A percentile compares a stretch with the other conserved stretches of the same genome.
These are phyloP conservation scores for Metarhizium anisopliae DNA, from an alignment of 2,329 filamentous ascomycete species.

Conservation along the genomic window DNA sequence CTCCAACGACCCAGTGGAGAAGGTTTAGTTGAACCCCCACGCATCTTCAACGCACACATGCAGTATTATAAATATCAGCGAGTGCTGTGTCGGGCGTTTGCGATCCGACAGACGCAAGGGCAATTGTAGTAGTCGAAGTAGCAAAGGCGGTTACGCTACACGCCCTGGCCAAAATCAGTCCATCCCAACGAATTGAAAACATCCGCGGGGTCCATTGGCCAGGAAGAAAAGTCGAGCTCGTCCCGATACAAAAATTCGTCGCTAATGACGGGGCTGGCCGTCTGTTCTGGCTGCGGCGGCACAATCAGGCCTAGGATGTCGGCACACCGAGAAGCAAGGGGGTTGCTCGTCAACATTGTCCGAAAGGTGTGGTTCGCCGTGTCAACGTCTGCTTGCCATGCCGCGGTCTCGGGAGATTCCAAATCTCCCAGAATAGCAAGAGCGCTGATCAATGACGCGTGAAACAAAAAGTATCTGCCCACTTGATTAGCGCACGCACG, in stretches of 20 bases:
- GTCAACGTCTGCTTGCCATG: conserved; percentile 20
- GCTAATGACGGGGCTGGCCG: neutral
- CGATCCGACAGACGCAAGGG: too few species aligned
- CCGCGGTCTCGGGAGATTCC: conserved; percentile 14
- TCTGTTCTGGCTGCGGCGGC: conserved; percentile 2
- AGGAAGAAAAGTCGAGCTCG: conserved; percentile 12
- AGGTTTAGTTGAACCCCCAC: neutral
- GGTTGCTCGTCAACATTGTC: conserved; percentile 14
- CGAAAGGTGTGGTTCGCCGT: conserved; percentile 16
- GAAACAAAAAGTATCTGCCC: conserved; percentile 18
- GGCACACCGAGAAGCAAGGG: conserved; percentile 18
- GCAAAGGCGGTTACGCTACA: neutral
- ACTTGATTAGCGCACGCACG: conserved; percentile 4
- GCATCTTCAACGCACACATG: neutral
- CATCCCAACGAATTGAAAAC: conserved; percentile 6
- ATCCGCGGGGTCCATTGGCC: conserved; percentile 11
- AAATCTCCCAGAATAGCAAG: conserved; percentile 19
- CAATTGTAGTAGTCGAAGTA: too few species aligned
- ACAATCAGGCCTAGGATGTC: conserved; percentile 18
- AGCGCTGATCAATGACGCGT: conserved; percentile 20
- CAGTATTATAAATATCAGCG: neutral
- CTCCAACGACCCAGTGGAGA: neutral
- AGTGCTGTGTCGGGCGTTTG: neutral
- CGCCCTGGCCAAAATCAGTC: conserved; percentile 4
- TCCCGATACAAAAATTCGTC: neutral